phyloP scores from a whole-genome alignment of 768 basidiomycete species.

The Neoboletus subvelutipes region DNA sequence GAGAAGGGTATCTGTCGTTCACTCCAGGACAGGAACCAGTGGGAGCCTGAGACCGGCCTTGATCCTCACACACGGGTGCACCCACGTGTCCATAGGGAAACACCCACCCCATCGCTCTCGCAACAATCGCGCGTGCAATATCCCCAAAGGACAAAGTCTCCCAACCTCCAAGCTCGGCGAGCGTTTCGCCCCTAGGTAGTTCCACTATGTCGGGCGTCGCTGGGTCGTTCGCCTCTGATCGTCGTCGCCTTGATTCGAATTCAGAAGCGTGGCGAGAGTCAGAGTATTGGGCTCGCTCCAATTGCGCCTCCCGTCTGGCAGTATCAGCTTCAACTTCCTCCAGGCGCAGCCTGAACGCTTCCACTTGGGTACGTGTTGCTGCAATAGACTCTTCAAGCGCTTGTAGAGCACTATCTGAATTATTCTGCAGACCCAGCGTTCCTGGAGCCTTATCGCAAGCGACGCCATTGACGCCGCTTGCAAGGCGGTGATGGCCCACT shows the following conservation, averaged over 20 bases:
- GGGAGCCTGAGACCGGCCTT: not conserved
- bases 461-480: not conserved
- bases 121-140: conserved; percentile 16
- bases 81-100: conserved; percentile 20
- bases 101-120: conserved; percentile 23
- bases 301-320: conserved; percentile 12
- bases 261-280: not conserved
- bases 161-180: not conserved
- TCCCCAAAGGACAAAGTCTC: conserved; percentile 7
- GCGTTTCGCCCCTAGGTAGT: not conserved
- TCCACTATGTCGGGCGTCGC: not conserved
- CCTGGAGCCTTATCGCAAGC: not conserved
- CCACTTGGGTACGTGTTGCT: conserved; percentile 25
- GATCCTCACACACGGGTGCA: not conserved
- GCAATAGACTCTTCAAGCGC: conserved; percentile 27
- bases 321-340: conserved; percentile 29
- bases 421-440: not conserved
- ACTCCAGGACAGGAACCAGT: not conserved
- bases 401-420: conserved; percentile 9
- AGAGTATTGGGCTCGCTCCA: not conserved
- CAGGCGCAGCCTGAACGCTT: conserved; percentile 26
- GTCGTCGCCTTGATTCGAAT: not conserved
- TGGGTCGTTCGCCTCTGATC: not conserved
- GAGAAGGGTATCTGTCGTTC: conserved; percentile 1
- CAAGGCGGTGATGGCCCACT: not conserved